phyloP scores from a whole-genome alignment of 768 basidiomycete genomes.

The Lactarius deliciosus region DNA sequence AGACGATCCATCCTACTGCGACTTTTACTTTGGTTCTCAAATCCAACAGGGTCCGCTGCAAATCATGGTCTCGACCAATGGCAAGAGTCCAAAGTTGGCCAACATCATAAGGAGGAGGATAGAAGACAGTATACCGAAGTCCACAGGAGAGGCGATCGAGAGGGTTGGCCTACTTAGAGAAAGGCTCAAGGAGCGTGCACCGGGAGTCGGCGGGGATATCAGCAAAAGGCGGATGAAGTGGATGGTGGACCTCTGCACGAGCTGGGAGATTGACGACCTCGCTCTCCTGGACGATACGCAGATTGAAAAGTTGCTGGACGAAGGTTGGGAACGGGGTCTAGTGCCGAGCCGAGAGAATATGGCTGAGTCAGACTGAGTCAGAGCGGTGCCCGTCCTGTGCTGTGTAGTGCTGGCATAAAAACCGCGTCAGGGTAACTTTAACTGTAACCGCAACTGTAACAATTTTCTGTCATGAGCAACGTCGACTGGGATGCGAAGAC shows the following conservation, averaged over 20 bases:
- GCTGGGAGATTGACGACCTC: constrained; percentile 84
- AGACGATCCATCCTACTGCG: constrained; percentile 92
- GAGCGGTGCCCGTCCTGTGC: background rate
- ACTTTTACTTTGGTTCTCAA: constrained; percentile 98
- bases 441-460: constrained; percentile 15
- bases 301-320: constrained; percentile 67
- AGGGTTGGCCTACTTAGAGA: constrained; percentile 73
- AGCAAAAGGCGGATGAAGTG: constrained; percentile 85
- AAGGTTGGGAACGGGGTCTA: constrained; percentile 77
- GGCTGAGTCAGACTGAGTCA: constrained; percentile 17
- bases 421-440: background rate
- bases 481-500: constrained; percentile 68
- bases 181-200: constrained; percentile 74
- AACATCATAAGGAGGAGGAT: constrained; percentile 74
- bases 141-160: constrained; percentile 75
- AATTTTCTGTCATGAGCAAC: constrained; percentile 34
- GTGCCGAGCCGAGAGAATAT: constrained; percentile 46
- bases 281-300: constrained; percentile 61
- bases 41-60: constrained; percentile 89
- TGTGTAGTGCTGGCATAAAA: background rate
- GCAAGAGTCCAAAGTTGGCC: constrained; percentile 88
- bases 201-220: constrained; percentile 76
- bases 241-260: constrained; percentile 86
- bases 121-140: constrained; percentile 63
- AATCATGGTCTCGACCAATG: constrained; percentile 95